A percentile compares a stretch with the other conserved stretches of the same genome.
phyloP scores from a whole-genome alignment of 2,329 filamentous ascomycete species.

The Pseudovirgaria hyperparasitica region DNA sequence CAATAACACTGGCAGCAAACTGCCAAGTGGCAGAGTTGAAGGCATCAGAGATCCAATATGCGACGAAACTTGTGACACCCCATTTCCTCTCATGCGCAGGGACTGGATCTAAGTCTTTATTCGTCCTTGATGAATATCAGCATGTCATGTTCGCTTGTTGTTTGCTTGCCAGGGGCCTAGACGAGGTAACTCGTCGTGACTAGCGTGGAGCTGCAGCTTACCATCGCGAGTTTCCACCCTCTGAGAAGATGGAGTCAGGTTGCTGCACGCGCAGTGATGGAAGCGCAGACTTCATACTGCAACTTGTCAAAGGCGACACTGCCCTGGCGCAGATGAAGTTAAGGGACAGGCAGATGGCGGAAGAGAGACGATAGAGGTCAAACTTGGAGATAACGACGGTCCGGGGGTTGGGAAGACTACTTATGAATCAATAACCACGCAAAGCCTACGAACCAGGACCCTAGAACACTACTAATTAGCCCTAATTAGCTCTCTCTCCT shows the following conservation, averaged over 20 bases:
- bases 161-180: conserved; percentile 1
- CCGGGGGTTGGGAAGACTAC: too few relatives aligned
- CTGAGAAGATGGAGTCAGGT: conserved; percentile 32
- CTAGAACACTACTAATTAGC: too few relatives aligned
- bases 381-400: too few relatives aligned
- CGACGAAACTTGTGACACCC: conserved; percentile 33
- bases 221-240: conserved; percentile 22
- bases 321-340: too few relatives aligned
- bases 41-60: conserved; percentile 40
- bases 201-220: conserved; percentile 5
- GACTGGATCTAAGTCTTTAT: conserved; percentile 38
- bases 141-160: too few relatives aligned
- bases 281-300: conserved; percentile 21
- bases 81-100: conserved; percentile 31
- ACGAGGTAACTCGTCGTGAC: not conserved
- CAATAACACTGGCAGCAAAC: conserved; percentile 27
- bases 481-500: too few relatives aligned
- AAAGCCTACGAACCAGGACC: too few relatives aligned
- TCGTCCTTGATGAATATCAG: conserved; percentile 20
- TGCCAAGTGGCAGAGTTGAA: conserved; percentile 45
- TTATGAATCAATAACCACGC: too few relatives aligned
- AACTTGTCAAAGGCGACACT: too few relatives aligned
- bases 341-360: too few relatives aligned
- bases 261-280: conserved; percentile 33
- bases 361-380: too few relatives aligned